Evolutionary conservation across 768 basidiomycete species (phyloP).

Genomic region (Pleurotus citrinopileatus): DNA sequence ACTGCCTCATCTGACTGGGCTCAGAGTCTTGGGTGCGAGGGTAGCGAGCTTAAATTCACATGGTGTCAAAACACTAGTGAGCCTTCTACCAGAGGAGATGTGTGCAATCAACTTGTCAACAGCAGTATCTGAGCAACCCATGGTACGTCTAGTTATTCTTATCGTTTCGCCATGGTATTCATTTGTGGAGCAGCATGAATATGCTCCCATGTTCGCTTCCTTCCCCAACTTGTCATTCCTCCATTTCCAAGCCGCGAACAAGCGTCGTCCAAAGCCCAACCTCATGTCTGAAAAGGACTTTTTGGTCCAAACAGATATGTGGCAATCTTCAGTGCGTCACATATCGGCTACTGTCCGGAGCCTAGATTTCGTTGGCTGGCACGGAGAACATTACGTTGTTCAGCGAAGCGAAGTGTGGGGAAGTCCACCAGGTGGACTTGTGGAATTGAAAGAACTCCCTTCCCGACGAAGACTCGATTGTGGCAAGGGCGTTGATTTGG

Average conservation of each 20-base stretch:
- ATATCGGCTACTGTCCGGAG: constrained; percentile 49
- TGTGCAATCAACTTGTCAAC: constrained; percentile 52
- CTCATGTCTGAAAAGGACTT: constrained; percentile 60
- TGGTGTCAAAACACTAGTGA: constrained; percentile 36
- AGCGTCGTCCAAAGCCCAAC: constrained; percentile 52
- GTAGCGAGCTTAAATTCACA: constrained; percentile 46
- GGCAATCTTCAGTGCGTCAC: constrained; percentile 47
- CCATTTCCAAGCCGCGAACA: constrained; percentile 48
- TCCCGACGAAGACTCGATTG: constrained; percentile 56
- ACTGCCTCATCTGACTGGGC: constrained; percentile 45
- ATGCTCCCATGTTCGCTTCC: constrained; percentile 41
- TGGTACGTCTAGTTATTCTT: constrained; percentile 36
- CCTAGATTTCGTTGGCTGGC: constrained; percentile 71
- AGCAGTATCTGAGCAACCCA: constrained; percentile 44
- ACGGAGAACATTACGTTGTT: constrained; percentile 68
- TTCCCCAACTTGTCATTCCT: constrained; percentile 58
- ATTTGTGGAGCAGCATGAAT: constrained; percentile 40
- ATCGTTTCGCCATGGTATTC: no score
- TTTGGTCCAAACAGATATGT: constrained; percentile 52
- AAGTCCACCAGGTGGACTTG: constrained; percentile 14
- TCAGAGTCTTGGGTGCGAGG: constrained; percentile 57
- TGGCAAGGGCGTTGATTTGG: constrained; percentile 64
- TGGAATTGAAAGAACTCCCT: constrained; percentile 62
- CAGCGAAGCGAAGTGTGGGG: constrained; percentile 31
- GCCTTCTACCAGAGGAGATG: constrained; percentile 43